phyloP scores from a whole-genome alignment of 306 rosid species.

The Dalbergia cultrata region DNA sequence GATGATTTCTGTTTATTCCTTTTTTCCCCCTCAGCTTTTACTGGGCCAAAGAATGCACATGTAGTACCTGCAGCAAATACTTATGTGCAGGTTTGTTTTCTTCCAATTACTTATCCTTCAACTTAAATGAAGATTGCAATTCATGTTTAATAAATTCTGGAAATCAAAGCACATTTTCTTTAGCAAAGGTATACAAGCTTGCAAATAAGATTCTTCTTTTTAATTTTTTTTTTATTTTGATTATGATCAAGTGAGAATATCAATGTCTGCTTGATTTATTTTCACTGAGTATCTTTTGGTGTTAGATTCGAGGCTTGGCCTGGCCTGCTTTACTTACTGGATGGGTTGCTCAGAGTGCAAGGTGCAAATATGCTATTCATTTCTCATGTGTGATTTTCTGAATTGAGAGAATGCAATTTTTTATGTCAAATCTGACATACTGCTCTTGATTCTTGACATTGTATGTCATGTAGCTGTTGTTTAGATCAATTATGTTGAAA shows the following conservation, averaged over 20 bases:
- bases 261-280: constrained; percentile 6
- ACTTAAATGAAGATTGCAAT: not conserved
- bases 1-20: constrained; percentile 39
- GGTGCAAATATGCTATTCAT: constrained; percentile 52
- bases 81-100: constrained; percentile 68
- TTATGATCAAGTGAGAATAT: constrained; percentile 28
- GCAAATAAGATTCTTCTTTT: not conserved
- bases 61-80: constrained; percentile 76
- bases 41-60: constrained; percentile 66
- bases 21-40: constrained; percentile 62
- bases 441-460: constrained; percentile 15
- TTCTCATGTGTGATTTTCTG: constrained; percentile 40
- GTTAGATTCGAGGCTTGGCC: constrained; percentile 74
- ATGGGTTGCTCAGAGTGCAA: constrained; percentile 79
- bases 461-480: constrained; percentile 16
- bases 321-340: constrained; percentile 83
- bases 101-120: not conserved
- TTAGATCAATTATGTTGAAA: not conserved
- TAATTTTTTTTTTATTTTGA: not conserved
- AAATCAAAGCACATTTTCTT: not conserved
- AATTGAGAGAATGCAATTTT: constrained; percentile 18
- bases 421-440: constrained; percentile 22
- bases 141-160: not conserved
- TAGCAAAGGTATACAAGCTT: not conserved
- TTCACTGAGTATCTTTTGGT: constrained; percentile 6